Percentiles rank a stretch among this genome's conserved stretches.
Conservation (phyloP, 805 yeast genomes). For the Zygoascus ofunaensis region DNA sequence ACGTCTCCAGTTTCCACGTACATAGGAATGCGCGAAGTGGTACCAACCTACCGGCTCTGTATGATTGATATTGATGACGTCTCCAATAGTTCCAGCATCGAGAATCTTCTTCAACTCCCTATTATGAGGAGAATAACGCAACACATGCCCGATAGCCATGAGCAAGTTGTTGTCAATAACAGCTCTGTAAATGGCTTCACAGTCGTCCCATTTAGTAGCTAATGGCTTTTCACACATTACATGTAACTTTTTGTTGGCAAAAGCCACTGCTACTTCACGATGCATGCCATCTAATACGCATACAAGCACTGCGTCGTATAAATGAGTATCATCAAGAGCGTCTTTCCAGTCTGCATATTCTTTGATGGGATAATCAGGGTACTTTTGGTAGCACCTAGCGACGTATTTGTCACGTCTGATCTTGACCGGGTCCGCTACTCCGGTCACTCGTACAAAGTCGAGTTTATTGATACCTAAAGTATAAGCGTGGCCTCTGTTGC, state of each 20-base stretch:
- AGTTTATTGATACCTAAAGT: constrained; percentile 12
- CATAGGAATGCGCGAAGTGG: constrained; percentile 24
- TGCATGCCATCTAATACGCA: constrained; percentile 21
- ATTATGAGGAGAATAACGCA: constrained; percentile 23
- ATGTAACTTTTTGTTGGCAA: constrained; percentile 20
- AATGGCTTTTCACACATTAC: constrained; percentile 22
- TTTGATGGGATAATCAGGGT: constrained; percentile 5
- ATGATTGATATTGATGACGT: constrained; percentile 20
- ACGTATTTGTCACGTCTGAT: constrained; percentile 11
- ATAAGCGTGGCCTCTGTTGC: constrained; percentile 17
- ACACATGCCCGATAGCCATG: constrained; percentile 23
- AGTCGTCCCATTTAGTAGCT: constrained; percentile 20
- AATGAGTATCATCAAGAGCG: constrained; percentile 12
- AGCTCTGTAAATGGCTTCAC: constrained; percentile 17
- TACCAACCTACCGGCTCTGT: constrained; percentile 24
- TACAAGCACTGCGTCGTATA: constrained; percentile 19
- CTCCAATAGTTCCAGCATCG: constrained; percentile 18
- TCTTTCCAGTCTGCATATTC: constrained; percentile 18
- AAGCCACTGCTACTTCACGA: constrained; percentile 20
- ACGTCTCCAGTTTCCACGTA: constrained; percentile 23
- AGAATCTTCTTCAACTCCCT: constrained; percentile 16
- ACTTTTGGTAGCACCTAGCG: background rate
- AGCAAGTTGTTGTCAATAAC: constrained; percentile 17
- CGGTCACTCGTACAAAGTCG: constrained; percentile 14
- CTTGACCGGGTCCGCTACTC: constrained; percentile 16